Evolutionary conservation across 2,329 filamentous ascomycete genomes (phyloP).

Genomic region (Fusarium illudens): DNA sequence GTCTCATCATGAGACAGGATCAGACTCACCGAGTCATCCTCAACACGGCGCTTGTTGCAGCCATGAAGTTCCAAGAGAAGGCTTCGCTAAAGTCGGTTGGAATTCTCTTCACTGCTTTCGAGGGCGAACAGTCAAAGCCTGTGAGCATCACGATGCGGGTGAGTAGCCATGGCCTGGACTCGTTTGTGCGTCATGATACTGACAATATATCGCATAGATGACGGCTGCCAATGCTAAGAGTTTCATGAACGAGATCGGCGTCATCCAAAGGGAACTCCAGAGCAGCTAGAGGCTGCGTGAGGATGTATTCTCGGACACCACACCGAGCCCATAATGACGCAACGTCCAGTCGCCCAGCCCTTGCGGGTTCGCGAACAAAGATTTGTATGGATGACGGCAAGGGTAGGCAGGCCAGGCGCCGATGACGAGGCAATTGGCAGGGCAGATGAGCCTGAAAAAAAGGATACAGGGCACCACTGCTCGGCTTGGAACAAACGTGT

Average conservation of each 20-base stretch:
- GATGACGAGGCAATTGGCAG: constrained; percentile 7
- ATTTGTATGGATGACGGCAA: constrained; percentile 17
- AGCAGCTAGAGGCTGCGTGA: constrained; percentile 43
- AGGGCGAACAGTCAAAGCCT: constrained; percentile 62
- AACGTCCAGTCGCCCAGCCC: constrained; percentile 12
- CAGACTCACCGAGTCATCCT: constrained; percentile 87
- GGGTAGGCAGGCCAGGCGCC: constrained; percentile 16
- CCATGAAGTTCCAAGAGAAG: constrained; percentile 81
- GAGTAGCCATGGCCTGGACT: constrained; percentile 36
- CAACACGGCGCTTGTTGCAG: constrained; percentile 82
- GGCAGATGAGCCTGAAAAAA: constrained; percentile 21
- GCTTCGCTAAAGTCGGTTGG: constrained; percentile 75
- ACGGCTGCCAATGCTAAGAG: constrained; percentile 61
- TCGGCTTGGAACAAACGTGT: constrained; percentile 31
- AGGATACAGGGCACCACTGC: constrained; percentile 27
- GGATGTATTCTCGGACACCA: constrained; percentile 10
- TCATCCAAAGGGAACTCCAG: constrained; percentile 61
- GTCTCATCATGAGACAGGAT: constrained; percentile 91
- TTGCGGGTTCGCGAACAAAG: constrained; percentile 10
- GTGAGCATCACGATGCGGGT: constrained; percentile 70
- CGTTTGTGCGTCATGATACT: neutral
- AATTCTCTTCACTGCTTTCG: constrained; percentile 72
- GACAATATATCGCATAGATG: constrained; percentile 53
- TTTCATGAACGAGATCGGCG: constrained; percentile 59
- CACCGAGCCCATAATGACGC: constrained; percentile 19